Conservation (phyloP, 1,139 yeast species). For the Meyerozyma elateridarum region DNA sequence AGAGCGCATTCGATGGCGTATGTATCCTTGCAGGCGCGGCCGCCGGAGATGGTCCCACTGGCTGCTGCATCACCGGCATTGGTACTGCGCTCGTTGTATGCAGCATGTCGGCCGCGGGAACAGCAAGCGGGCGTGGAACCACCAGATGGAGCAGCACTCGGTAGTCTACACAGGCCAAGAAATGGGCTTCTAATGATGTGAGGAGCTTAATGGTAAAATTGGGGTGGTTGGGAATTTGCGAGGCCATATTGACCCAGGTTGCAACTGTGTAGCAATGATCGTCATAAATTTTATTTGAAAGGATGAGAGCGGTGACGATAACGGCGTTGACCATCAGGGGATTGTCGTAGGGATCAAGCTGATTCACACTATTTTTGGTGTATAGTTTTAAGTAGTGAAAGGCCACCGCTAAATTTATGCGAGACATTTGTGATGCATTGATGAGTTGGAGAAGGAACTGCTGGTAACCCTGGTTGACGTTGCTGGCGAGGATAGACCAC, state of each 20-base stretch:
- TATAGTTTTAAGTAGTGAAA: conserved; percentile 1
- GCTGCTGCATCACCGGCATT: conserved; percentile 8
- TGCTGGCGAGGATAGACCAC: background rate
- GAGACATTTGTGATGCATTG: conserved; percentile 10
- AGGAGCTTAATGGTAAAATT: conserved; percentile 11
- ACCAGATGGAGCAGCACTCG: conserved; percentile 5
- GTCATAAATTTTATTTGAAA: conserved; percentile 13
- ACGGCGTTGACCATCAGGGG: conserved; percentile 10
- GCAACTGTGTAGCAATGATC: conserved; percentile 14
- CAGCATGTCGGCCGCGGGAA: conserved; percentile 5
- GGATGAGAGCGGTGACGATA: conserved; percentile 11
- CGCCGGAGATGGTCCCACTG: conserved; percentile 2
- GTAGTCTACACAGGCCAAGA: conserved; percentile 11
- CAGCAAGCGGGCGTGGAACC: background rate
- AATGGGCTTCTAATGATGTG: conserved; percentile 13
- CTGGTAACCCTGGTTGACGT: background rate
- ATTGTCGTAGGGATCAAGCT: conserved; percentile 7
- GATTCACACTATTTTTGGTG: conserved; percentile 6
- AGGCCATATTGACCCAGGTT: conserved; percentile 12
- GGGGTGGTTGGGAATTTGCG: conserved; percentile 2
- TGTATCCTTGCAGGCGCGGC: conserved; percentile 4
- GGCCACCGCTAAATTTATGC: conserved; percentile 9
- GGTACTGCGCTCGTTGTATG: conserved; percentile 6
- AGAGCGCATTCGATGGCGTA: conserved; percentile 2
- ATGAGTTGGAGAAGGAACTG: conserved; percentile 6